Conservation (phyloP, 805 yeast genomes). For the Ogataea nonfermentans region DNA sequence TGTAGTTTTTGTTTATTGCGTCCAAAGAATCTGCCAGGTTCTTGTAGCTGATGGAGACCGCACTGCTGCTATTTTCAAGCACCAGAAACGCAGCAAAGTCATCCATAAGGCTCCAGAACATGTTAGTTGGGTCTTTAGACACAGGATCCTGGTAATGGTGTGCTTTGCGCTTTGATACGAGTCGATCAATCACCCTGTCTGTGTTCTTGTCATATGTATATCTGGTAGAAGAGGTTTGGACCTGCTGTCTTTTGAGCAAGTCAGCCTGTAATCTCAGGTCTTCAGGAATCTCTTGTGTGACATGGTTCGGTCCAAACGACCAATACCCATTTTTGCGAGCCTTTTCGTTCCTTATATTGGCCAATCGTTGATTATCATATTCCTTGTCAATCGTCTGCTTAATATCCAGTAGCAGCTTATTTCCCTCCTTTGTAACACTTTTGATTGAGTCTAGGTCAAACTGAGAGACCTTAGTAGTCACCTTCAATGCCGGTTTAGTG, state of each 20-base stretch:
- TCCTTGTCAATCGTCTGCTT: not conserved
- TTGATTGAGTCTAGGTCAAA: constrained; percentile 4
- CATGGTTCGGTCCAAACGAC: not conserved
- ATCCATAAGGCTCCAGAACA: constrained; percentile 13
- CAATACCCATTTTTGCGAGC: not conserved
- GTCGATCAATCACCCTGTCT: constrained; percentile 12
- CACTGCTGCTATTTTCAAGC: constrained; percentile 9
- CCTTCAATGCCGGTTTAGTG: constrained; percentile 1
- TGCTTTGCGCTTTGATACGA: not conserved
- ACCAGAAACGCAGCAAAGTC: constrained; percentile 24
- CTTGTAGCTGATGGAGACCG: constrained; percentile 18
- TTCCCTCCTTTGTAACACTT: constrained; percentile 10
- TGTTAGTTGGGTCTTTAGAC: not conserved
- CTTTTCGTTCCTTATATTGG: not conserved
- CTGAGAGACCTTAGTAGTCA: constrained; percentile 2
- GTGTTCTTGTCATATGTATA: constrained; percentile 9
- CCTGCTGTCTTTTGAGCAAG: not conserved
- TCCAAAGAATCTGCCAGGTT: constrained; percentile 22
- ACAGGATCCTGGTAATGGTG: not conserved
- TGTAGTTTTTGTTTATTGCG: constrained; percentile 15
- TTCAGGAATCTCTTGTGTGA: not conserved
- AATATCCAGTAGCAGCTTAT: constrained; percentile 3
- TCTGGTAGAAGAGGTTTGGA: constrained; percentile 2
- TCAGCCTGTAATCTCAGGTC: constrained; percentile 9
- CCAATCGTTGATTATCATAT: not conserved